Base-by-base conservation (phyloP, 2,329 filamentous ascomycete species). In the Endocalyx cinctus region DNA sequence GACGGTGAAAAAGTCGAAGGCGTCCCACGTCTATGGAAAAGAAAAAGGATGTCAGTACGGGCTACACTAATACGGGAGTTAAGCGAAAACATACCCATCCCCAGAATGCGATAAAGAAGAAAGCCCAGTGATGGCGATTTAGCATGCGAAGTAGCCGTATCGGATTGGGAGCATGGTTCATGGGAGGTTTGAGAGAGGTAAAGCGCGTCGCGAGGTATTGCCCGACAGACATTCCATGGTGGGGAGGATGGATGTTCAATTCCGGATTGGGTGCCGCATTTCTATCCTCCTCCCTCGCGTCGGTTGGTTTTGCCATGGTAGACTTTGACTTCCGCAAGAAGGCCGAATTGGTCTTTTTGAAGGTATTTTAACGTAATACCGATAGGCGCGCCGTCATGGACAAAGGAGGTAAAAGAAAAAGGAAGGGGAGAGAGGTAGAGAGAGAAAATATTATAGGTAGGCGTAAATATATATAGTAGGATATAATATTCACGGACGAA, bases 1-100 rank as follows among this genome's bases (percentile, higher is more conserved):
- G 17, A 82, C 77, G 28, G 75, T 79, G 54, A 80, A 79, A 60
- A 81, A 82, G 54, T 83, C 79, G 43, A 81, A 82, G 4, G 77
- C 67, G 49, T 81, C 76, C 74, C 74, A 78, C 1, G 70, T 71
- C 73, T 77, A 37, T 11, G 6, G 14, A 19, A 31, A 16, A n/a
- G 11, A 8, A 27, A 23, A 11, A 29, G 26, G 13, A 30, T 18
- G 34, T 36, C 11, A 41, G 42, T 31, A 38, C 37, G 8, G 20
- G 20, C 20, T 8, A n/a, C 20, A 23, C 13, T 15, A 17, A 20
- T 20, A 23, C 6, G 7, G 16, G 10, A 26, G 28, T 17, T 3
- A 17, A 10, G 7, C 5, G 12, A 6, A 10, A 5, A 52, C 65
- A 20, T 55, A 74, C 72, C 74, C 74, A 78, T n/a, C 70, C 74